phyloP scores from a whole-genome alignment of 1,284 basidiomycete species.

The Mycosarcoma mackinlayi region DNA sequence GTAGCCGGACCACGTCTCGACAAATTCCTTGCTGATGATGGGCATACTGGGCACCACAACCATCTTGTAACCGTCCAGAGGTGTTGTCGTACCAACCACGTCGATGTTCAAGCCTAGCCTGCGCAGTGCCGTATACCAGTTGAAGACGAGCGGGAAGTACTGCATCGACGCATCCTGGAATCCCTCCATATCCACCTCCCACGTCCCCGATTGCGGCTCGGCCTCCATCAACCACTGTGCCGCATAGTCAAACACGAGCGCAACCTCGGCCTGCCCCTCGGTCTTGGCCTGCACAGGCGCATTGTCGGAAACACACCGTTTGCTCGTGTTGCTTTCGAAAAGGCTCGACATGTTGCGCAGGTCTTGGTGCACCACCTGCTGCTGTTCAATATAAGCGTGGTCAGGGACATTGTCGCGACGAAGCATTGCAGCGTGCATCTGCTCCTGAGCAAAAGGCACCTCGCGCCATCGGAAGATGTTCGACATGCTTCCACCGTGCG shows the following conservation, averaged over 20 bases:
- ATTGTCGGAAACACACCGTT: conserved; percentile 18
- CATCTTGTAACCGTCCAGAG: conserved; percentile 46
- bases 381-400: conserved; percentile 47
- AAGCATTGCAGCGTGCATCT: conserved; percentile 56
- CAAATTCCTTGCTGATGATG: conserved; percentile 38
- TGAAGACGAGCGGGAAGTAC: conserved; percentile 42
- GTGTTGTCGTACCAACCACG: conserved; percentile 34
- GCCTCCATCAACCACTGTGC: conserved; percentile 43
- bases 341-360: conserved; percentile 27
- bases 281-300: conserved; percentile 21
- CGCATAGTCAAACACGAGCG: conserved; percentile 44
- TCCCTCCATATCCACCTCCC: conserved; percentile 24
- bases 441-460: conserved; percentile 52
- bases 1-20: conserved; percentile 29
- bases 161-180: conserved; percentile 43
- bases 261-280: conserved; percentile 40
- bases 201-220: conserved; percentile 49
- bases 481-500: conserved; percentile 42
- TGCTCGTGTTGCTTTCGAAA: conserved; percentile 9
- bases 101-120: conserved; percentile 52
- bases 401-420: conserved; percentile 50
- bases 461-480: conserved; percentile 56
- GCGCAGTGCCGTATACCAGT: conserved; percentile 49
- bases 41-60: conserved; percentile 49
- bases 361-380: conserved; percentile 43